Conservation (phyloP, 2,329 filamentous ascomycete species). For the Colletotrichum spaethianum region DNA sequence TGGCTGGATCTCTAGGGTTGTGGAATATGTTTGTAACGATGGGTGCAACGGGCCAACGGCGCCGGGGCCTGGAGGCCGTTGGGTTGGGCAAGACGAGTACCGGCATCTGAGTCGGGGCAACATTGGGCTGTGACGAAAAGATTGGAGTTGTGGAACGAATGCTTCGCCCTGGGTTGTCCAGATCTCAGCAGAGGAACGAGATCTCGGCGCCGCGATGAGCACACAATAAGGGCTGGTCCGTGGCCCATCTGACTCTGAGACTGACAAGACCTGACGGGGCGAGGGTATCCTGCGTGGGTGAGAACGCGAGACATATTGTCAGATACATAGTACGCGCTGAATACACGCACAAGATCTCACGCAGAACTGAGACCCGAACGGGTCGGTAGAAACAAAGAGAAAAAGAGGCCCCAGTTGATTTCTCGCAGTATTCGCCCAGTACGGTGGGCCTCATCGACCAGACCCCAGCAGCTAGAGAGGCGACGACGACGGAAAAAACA, state of each 20-base stretch:
- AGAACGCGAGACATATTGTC: not conserved
- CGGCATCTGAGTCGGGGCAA: not conserved
- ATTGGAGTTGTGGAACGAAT: constrained; percentile 11
- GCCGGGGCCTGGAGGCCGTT: not conserved
- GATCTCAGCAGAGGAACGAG: constrained; percentile 23
- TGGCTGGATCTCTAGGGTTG: not conserved
- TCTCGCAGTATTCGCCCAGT: not conserved
- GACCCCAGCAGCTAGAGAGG: not conserved
- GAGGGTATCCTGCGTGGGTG: not conserved
- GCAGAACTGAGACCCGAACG: constrained; percentile 12
- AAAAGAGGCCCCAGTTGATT: not conserved
- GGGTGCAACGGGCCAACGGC: not conserved
- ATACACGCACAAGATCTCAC: constrained; percentile 8
- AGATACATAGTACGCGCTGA: constrained; percentile 2
- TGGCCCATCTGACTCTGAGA: constrained; percentile 13
- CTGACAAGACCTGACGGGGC: not conserved
- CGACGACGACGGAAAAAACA: not conserved
- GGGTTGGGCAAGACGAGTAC: not conserved
- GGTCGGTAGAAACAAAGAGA: constrained; percentile 12
- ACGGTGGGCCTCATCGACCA: constrained; percentile 8
- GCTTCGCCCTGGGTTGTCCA: not conserved
- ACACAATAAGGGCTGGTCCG: constrained; percentile 26
- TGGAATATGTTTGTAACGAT: not conserved
- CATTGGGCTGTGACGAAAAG: constrained; percentile 7
- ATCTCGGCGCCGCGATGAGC: constrained; percentile 17